Evolutionary conservation across 805 yeast genomes (phyloP).

Genomic region (Vanderwaltozyma yarrowii): DNA sequence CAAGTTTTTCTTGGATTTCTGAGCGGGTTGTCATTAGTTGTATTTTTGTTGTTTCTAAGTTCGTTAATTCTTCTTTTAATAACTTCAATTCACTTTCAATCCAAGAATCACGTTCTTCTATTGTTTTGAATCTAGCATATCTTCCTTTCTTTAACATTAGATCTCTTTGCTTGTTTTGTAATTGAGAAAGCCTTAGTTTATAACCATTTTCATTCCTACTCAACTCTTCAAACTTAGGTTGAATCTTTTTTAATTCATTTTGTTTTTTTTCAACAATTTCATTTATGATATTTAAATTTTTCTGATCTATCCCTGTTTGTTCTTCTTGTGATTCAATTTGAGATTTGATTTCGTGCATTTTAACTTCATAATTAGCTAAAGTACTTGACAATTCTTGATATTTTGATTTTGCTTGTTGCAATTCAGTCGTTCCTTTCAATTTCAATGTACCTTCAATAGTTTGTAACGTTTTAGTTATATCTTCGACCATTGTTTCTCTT

Average conservation of each 20-base stretch:
- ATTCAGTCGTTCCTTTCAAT: constrained; percentile 43
- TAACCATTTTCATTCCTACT: constrained; percentile 30
- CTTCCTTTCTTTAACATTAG: constrained; percentile 66
- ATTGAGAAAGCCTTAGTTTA: constrained; percentile 29
- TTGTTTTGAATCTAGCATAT: constrained; percentile 44
- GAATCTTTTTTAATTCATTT: constrained; percentile 26
- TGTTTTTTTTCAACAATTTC: constrained; percentile 31
- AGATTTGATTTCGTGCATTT: constrained; percentile 34
- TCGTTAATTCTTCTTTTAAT: constrained; percentile 22
- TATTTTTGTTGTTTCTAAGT: constrained; percentile 14
- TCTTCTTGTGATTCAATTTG: constrained; percentile 28
- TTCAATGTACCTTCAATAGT: constrained; percentile 40
- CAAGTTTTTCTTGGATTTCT: constrained; percentile 13
- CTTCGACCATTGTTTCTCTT: constrained; percentile 44
- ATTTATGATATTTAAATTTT: constrained; percentile 19
- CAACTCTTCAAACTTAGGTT: constrained; percentile 35
- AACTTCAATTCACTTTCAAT: constrained; percentile 40
- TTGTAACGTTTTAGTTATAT: constrained; percentile 37
- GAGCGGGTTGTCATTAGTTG: constrained; percentile 7
- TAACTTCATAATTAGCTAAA: constrained; percentile 41
- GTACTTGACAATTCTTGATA: constrained; percentile 38
- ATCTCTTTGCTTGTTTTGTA: constrained; percentile 44
- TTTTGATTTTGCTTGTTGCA: constrained; percentile 41
- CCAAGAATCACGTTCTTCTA: constrained; percentile 60
- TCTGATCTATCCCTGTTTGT: constrained; percentile 21